phyloP scores from a whole-genome alignment of 2,329 filamentous ascomycete species.

The Cladorrhinum sp. region DNA sequence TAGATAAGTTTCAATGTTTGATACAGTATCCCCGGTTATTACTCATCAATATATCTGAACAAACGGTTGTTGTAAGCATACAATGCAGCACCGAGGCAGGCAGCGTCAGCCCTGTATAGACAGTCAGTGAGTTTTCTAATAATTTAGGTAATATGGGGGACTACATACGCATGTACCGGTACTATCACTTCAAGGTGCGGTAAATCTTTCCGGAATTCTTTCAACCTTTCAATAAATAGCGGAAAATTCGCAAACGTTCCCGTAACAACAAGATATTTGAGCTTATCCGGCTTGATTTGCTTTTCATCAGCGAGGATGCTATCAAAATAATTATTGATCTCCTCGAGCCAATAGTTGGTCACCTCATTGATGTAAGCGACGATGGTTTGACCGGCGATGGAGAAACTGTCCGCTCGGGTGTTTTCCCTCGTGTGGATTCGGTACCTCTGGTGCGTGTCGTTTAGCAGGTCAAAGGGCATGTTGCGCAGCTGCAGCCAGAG shows the following conservation, averaged over 20 bases:
- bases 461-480: not conserved
- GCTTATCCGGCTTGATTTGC: too few species aligned
- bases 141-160: too few species aligned
- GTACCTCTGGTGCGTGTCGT: not conserved
- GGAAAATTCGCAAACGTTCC: not conserved
- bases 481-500: not conserved
- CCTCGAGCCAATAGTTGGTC: not conserved
- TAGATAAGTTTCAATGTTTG: too few species aligned
- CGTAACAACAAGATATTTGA: not conserved
- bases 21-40: too few species aligned
- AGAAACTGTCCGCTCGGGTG: not conserved
- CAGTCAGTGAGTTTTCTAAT: too few species aligned
- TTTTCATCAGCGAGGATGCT: too few species aligned
- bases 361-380: not conserved
- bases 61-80: not conserved
- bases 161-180: not conserved
- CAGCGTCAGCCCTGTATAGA: not conserved
- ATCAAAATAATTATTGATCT: not conserved
- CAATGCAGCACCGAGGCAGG: not conserved
- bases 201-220: not conserved
- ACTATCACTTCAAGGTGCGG: not conserved
- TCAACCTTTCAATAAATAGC: not conserved
- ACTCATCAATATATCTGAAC: not conserved
- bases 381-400: not conserved
- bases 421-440: not conserved